Conservation (phyloP, 1,284 basidiomycete species). For the Trametes hirsuta region DNA sequence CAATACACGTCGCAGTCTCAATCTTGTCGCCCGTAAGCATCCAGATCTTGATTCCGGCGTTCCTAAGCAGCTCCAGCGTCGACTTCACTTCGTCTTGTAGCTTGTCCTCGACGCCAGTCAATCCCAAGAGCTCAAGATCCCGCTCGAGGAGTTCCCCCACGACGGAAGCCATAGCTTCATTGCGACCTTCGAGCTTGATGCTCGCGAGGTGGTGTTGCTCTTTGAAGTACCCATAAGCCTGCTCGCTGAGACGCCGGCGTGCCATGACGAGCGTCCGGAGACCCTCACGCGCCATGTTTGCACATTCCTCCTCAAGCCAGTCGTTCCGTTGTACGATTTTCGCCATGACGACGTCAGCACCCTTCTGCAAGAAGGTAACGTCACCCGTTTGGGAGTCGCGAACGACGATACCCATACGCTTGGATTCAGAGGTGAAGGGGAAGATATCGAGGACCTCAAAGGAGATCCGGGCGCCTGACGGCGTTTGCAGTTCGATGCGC, state of each 20-base stretch:
- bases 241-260: slow-evolving; percentile 73
- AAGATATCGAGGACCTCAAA: slow-evolving; percentile 95
- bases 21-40: slow-evolving; percentile 99
- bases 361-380: slow-evolving; percentile 93
- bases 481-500: slow-evolving; percentile 78
- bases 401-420: slow-evolving; percentile 98
- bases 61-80: slow-evolving; percentile 91
- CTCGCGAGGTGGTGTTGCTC: slow-evolving; percentile 79
- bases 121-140: slow-evolving; percentile 89
- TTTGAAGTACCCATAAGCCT: slow-evolving; percentile 79
- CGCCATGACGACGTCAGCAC: slow-evolving; percentile 97
- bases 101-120: slow-evolving; percentile 99
- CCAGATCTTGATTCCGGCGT: slow-evolving; percentile 99
- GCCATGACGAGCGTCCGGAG: slow-evolving; percentile 94
- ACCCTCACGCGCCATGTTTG: slow-evolving; percentile 98
- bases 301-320: slow-evolving; percentile 98
- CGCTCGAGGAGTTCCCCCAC: slow-evolving; percentile 82
- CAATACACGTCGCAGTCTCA: slow-evolving; percentile 98
- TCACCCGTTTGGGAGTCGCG: slow-evolving; percentile 78
- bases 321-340: slow-evolving; percentile 95
- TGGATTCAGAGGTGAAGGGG: slow-evolving; percentile 98
- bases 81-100: slow-evolving; percentile 96
- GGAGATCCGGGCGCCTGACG: slow-evolving; percentile 60
- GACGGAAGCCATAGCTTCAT: slow-evolving; percentile 79
- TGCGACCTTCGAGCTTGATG: slow-evolving; percentile 75